A percentile compares a stretch with the other conserved stretches of the same genome.
These are phyloP conservation scores for Fusarium secorum DNA, from an alignment of 2,329 filamentous ascomycete species.

Conservation along the genomic window DNA sequence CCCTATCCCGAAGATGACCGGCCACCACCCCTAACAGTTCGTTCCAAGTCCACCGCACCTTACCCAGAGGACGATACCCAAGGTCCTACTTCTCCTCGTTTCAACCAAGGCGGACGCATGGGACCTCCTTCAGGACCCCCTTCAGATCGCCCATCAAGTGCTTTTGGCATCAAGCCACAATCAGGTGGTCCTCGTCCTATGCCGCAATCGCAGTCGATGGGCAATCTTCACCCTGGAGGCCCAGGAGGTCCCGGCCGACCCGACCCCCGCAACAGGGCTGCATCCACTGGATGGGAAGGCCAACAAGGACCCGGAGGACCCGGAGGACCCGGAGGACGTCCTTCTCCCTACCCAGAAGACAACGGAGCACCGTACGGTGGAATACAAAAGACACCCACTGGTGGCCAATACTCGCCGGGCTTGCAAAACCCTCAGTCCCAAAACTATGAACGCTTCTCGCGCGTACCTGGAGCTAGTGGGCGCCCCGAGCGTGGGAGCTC, in stretches of 20 bases:
- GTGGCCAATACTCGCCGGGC: constrained; percentile 33
- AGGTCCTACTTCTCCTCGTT: constrained; percentile 48
- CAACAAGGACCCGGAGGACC: constrained; percentile 36
- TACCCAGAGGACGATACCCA: constrained; percentile 71
- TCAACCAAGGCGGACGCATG: constrained; percentile 58
- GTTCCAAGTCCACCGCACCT: constrained; percentile 63
- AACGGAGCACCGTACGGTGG: constrained; percentile 42
- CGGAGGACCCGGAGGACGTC: constrained; percentile 32
- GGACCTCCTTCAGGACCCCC: constrained; percentile 56
- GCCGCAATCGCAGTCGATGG: constrained; percentile 55
- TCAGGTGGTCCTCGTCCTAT: constrained; percentile 47
- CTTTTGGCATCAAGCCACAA: constrained; percentile 63
- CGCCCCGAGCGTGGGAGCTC: constrained; percentile 48
- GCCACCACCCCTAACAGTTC: constrained; percentile 57
- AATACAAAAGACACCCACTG: constrained; percentile 40
- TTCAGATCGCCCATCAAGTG: constrained; percentile 59
- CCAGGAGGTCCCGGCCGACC: constrained; percentile 45
- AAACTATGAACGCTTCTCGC: constrained; percentile 45
- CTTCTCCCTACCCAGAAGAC: constrained; percentile 40
- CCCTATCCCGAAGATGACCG: constrained; percentile 77
- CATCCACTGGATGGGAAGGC: constrained; percentile 55
- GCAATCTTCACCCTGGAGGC: constrained; percentile 54
- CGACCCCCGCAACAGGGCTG: constrained; percentile 54
- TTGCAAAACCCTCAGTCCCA: constrained; percentile 32
- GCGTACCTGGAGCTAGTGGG: constrained; percentile 44